These are phyloP conservation scores for Pythium brachiatum DNA, from an alignment of 352 stramenopile genomes.

Conservation along the genomic window DNA sequence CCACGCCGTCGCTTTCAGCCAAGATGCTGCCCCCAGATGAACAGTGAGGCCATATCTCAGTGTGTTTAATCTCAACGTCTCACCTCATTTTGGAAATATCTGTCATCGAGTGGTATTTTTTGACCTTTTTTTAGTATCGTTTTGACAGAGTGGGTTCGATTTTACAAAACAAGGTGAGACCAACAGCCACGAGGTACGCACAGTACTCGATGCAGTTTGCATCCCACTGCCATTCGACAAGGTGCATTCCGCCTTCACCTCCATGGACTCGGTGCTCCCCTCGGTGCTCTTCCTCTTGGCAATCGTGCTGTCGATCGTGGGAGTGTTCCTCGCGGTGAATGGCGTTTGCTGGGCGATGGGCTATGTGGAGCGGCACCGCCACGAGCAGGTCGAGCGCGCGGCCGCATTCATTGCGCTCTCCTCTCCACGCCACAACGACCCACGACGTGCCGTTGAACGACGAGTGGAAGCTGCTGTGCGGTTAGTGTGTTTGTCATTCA, in stretches of 20 bases:
- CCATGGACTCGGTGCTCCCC: not conserved
- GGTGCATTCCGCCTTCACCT: not conserved
- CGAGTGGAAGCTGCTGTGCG: not conserved
- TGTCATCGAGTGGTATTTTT: too few relatives aligned
- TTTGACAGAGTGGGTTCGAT: not conserved
- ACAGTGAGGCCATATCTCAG: not conserved
- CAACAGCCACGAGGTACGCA: not conserved
- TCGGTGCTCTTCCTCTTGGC: not conserved
- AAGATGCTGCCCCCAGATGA: constrained; percentile 22
- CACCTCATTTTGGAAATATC: not conserved
- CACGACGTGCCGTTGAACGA: not conserved
- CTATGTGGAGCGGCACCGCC: not conserved
- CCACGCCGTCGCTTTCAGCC: constrained; percentile 10
- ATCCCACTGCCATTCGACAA: not conserved
- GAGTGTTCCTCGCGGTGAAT: too few relatives aligned
- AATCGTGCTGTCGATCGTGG: not conserved
- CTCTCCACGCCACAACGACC: not conserved
- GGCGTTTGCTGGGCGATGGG: not conserved
- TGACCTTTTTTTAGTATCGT: not conserved
- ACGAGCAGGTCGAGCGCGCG: not conserved
- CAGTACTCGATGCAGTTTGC: too few relatives aligned
- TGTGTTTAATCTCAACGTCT: not conserved
- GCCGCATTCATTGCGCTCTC: not conserved
- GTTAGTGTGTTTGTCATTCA: too few relatives aligned
- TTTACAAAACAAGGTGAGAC: not conserved